Conservation (phyloP, 2,329 filamentous ascomycete genomes). For the Stagonosporopsis cucurbitacearum region DNA sequence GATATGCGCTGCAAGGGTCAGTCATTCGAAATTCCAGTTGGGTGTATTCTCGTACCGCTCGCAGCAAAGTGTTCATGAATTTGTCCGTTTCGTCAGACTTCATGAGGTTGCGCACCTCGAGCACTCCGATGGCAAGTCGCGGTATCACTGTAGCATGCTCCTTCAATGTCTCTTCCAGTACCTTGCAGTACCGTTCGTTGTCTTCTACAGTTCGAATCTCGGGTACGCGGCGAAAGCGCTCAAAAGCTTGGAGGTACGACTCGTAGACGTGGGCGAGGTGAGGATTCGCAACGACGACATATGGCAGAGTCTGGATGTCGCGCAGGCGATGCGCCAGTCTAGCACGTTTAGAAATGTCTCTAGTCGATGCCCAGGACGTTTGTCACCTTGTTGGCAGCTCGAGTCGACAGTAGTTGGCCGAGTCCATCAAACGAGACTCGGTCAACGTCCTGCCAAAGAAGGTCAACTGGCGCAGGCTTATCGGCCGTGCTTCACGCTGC, state of each 20-base stretch:
- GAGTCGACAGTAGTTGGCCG: constrained; percentile 95
- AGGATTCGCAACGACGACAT: constrained; percentile 92
- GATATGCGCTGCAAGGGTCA: constrained; percentile 75
- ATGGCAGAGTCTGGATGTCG: constrained; percentile 96
- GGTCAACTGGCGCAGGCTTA: constrained; percentile 93
- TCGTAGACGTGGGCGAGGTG: constrained; percentile 96
- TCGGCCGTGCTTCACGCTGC: constrained; percentile 88
- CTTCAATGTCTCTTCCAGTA: constrained; percentile 78
- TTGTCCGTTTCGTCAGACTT: constrained; percentile 81
- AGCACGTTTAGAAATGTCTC: constrained; percentile 21
- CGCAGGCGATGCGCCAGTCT: constrained; percentile 92
- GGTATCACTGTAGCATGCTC: constrained; percentile 94
- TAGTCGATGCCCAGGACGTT: background rate
- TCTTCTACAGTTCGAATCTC: constrained; percentile 87
- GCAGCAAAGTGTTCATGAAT: constrained; percentile 93
- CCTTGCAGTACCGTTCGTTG: constrained; percentile 84
- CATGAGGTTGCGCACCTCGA: constrained; percentile 87
- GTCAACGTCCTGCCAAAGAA: constrained; percentile 95
- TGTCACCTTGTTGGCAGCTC: constrained; percentile 82
- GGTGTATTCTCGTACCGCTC: constrained; percentile 68
- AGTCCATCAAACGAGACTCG: constrained; percentile 86
- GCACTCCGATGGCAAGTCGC: constrained; percentile 89
- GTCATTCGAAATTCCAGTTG: background rate
- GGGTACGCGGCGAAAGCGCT: constrained; percentile 81
- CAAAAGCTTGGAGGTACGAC: constrained; percentile 96